A percentile compares a stretch with the other conserved stretches of the same genome.
Evolutionary conservation across 208 protist species (phyloP).

Genomic region (Trypanosoma vivax): DNA sequence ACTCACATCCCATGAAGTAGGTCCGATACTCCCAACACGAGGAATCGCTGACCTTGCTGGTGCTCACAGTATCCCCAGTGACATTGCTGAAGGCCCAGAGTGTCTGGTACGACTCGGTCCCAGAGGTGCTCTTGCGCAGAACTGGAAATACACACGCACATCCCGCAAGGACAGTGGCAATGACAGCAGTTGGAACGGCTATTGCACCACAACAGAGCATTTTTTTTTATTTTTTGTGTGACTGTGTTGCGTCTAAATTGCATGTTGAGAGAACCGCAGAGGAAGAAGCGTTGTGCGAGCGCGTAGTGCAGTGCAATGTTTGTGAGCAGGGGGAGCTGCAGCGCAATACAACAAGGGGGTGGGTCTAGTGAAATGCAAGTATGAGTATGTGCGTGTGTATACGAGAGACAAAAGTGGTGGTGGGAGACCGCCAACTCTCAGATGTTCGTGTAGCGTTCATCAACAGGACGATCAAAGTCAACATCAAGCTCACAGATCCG

Average conservation of each 20-base stretch:
- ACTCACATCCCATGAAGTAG: not conserved
- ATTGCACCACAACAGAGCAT: not conserved
- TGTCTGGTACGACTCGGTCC: not conserved
- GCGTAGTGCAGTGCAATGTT: constrained; percentile 22
- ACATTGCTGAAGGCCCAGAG: not conserved
- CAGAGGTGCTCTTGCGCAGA: not conserved
- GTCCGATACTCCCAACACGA: not conserved
- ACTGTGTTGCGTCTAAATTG: not conserved
- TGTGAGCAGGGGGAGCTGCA: constrained; percentile 4
- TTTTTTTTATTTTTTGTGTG: not conserved
- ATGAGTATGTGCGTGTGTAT: not conserved
- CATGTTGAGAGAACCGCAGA: not conserved
- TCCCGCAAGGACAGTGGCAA: not conserved
- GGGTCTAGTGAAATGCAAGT: not conserved
- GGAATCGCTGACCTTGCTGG: not conserved
- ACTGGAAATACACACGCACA: not conserved
- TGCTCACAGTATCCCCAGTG: not conserved
- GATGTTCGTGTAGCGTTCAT: constrained; percentile 85
- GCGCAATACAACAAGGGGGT: not conserved
- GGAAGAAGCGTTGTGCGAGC: not conserved
- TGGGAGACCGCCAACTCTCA: constrained; percentile 6
- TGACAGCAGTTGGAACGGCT: not conserved
- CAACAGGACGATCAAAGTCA: constrained; percentile 77
- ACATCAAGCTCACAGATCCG: constrained; percentile 75
- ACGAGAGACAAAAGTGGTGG: not conserved